Percentiles rank a stretch among this genome's conserved stretches.
Evolutionary conservation across 345 rosid genomes (phyloP).

Genomic region (Hibiscus tridactylites): DNA sequence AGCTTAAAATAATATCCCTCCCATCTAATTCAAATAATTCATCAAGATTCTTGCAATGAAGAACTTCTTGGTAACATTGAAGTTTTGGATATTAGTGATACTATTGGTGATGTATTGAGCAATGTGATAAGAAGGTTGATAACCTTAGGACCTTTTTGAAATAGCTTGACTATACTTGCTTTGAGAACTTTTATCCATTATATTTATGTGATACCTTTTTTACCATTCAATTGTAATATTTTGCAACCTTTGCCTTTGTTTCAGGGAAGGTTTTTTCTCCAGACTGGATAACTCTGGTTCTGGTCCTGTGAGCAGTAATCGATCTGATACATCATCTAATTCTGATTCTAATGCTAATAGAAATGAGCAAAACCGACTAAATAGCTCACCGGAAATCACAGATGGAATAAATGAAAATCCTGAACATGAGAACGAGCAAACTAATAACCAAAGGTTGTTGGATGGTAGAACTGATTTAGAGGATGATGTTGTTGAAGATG

Average conservation of each 20-base stretch:
- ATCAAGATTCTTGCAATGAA: neutral
- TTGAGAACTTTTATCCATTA: neutral
- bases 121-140: no score
- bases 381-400: slow-evolving; percentile 21
- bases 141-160: neutral
- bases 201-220: neutral
- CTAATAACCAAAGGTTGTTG: slow-evolving; percentile 19
- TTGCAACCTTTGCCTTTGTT: slow-evolving; percentile 6
- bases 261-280: slow-evolving; percentile 83
- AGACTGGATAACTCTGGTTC: slow-evolving; percentile 56
- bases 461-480: slow-evolving; percentile 32
- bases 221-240: slow-evolving; percentile 1
- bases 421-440: slow-evolving; percentile 26
- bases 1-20: neutral
- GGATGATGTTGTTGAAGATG: slow-evolving; percentile 19
- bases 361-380: slow-evolving; percentile 34
- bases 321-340: slow-evolving; percentile 53
- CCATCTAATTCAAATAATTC: neutral
- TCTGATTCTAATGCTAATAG: slow-evolving; percentile 34
- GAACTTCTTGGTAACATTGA: neutral
- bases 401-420: slow-evolving; percentile 28
- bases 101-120: no score
- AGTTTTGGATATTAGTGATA: no score
- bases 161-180: neutral
- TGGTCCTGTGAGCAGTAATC: slow-evolving; percentile 47